Conservation (phyloP, 1,284 basidiomycete species). For the Moniliella sp. region DNA sequence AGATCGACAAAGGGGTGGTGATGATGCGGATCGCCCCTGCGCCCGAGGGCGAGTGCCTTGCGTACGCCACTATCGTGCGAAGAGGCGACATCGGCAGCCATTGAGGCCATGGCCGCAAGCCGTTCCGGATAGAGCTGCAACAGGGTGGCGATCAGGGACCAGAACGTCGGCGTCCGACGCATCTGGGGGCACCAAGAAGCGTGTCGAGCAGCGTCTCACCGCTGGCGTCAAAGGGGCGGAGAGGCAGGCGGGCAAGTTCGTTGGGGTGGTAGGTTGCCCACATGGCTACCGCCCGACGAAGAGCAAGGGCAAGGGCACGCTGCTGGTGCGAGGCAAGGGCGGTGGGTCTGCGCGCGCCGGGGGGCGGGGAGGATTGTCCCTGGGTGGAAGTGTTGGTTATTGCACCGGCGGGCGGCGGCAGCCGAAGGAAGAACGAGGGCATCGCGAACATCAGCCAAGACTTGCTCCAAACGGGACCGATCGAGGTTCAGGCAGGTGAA, state of each 20-base stretch:
- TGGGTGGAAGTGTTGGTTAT: no score
- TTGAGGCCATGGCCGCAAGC: slow-evolving; percentile 38
- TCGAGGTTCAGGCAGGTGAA: slow-evolving; percentile 38
- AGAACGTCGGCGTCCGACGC: no score
- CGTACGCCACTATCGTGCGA: slow-evolving; percentile 39
- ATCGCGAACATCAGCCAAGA: slow-evolving; percentile 49
- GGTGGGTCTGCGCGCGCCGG: no score
- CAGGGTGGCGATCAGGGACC: slow-evolving; percentile 60
- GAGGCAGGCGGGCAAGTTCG: slow-evolving; percentile 52
- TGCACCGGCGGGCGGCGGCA: no score
- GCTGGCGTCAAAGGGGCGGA: slow-evolving; percentile 24
- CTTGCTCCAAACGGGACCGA: slow-evolving; percentile 24
- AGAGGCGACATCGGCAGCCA: slow-evolving; percentile 27
- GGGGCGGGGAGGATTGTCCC: no score
- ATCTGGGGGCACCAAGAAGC: no score
- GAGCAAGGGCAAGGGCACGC: slow-evolving; percentile 48
- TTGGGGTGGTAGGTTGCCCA: slow-evolving; percentile 65
- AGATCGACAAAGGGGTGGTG: no score
- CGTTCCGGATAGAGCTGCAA: slow-evolving; percentile 58
- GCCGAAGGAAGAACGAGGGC: slow-evolving; percentile 62
- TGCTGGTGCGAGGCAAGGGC: no score
- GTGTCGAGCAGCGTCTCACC: slow-evolving; percentile 19
- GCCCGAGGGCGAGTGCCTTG: slow-evolving; percentile 55
- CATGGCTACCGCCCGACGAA: slow-evolving; percentile 67
- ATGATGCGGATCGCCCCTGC: slow-evolving; percentile 55